Evolutionary conservation across 805 yeast species (phyloP).

Genomic region (Suhomyces xylopsoci): DNA sequence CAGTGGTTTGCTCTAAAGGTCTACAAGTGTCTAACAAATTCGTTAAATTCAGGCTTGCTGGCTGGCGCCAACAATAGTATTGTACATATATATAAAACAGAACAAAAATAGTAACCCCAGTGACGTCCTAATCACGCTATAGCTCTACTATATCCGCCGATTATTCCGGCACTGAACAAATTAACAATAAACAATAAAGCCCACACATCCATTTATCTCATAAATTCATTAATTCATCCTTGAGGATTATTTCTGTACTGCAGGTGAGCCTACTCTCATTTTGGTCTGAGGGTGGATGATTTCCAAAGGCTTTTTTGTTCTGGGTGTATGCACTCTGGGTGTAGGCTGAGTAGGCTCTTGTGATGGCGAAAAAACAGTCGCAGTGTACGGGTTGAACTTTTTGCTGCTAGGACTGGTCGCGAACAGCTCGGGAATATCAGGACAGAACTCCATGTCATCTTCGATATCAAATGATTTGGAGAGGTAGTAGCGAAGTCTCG

Average conservation of each 20-base stretch:
- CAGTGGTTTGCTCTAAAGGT: background rate
- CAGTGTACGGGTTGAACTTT: slow-evolving; percentile 67
- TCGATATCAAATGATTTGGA: slow-evolving; percentile 61
- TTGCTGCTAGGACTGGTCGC: slow-evolving; percentile 34
- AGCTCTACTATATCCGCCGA: background rate
- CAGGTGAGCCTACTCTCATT: slow-evolving; percentile 53
- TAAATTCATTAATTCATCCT: background rate
- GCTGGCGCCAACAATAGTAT: background rate
- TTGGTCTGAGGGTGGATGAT: slow-evolving; percentile 63
- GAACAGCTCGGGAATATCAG: slow-evolving; percentile 46
- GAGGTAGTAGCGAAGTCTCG: slow-evolving; percentile 53
- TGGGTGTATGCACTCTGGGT: slow-evolving; percentile 48
- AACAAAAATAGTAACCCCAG: background rate
- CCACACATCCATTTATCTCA: background rate
- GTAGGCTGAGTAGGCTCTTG: slow-evolving; percentile 28
- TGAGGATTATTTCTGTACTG: slow-evolving; percentile 10
- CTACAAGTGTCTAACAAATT: background rate
- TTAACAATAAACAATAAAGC: background rate
- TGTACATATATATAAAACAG: background rate
- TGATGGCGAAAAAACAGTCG: slow-evolving; percentile 58
- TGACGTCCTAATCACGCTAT: background rate
- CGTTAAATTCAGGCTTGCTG: background rate
- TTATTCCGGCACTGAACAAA: background rate
- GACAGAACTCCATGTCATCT: slow-evolving; percentile 65
- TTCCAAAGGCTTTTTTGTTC: slow-evolving; percentile 58